A percentile compares a stretch with the other conserved stretches of the same genome.
These are phyloP conservation scores for Hypoxylon lienhwacheense DNA, from an alignment of 495 filamentous ascomycete species.

Conservation along the genomic window DNA sequence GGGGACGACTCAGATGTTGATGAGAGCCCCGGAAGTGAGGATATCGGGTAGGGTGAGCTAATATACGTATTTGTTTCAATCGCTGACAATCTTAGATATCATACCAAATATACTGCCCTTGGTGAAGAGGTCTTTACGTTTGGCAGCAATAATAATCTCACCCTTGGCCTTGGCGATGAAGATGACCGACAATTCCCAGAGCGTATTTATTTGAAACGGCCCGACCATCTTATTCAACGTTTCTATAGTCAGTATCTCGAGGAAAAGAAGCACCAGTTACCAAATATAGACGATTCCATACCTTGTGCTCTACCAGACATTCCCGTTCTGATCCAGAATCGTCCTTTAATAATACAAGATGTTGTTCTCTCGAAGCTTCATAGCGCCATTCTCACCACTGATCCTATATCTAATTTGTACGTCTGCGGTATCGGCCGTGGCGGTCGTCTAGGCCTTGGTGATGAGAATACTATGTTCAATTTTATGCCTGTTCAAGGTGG, in stretches of 20 bases:
- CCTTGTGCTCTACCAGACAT: slow-evolving; percentile 53
- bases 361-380: slow-evolving; percentile 88
- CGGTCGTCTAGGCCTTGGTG: slow-evolving; percentile 85
- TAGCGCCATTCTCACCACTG: slow-evolving; percentile 85
- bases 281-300: slow-evolving; percentile 33
- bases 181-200: slow-evolving; percentile 95
- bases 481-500: slow-evolving; percentile 78
- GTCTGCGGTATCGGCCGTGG: slow-evolving; percentile 90
- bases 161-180: slow-evolving; percentile 86
- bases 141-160: slow-evolving; percentile 93
- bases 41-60: slow-evolving; percentile 25
- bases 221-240: slow-evolving; percentile 70
- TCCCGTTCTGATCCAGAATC: slow-evolving; percentile 68
- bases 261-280: slow-evolving; percentile 17
- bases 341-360: slow-evolving; percentile 71
- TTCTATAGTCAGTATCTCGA: slow-evolving; percentile 66
- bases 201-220: slow-evolving; percentile 73
- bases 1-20: slow-evolving; percentile 50
- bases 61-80: background rate
- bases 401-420: slow-evolving; percentile 89
- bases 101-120: slow-evolving; percentile 40
- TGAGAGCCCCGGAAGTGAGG: slow-evolving; percentile 33
- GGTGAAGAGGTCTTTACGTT: slow-evolving; percentile 91
- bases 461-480: slow-evolving; percentile 82
- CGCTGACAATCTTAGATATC: slow-evolving; percentile 22